These are phyloP conservation scores for Suillus decipiens DNA, from an alignment of 768 basidiomycete species.

Conservation along the genomic window DNA sequence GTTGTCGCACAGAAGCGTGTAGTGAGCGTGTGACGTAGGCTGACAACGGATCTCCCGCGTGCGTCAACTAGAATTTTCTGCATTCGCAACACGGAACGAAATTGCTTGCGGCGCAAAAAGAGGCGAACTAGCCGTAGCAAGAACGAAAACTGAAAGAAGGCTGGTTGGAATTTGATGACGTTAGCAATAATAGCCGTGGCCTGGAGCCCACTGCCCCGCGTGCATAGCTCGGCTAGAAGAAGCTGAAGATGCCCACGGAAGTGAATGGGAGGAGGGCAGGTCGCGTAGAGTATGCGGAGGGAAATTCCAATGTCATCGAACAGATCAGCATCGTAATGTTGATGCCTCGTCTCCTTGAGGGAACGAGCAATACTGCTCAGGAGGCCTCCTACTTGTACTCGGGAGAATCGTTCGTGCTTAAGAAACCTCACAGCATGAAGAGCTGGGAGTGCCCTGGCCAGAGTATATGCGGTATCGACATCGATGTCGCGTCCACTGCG, in stretches of 20 bases:
- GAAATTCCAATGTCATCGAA: constrained; percentile 37
- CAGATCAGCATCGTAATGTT: constrained; percentile 30
- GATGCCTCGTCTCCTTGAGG: constrained; percentile 37
- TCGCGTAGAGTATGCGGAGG: constrained; percentile 39
- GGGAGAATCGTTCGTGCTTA: constrained; percentile 30
- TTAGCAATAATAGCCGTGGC: constrained; percentile 43
- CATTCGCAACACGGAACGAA: constrained; percentile 22
- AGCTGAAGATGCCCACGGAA: constrained; percentile 47
- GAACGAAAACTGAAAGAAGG: constrained; percentile 42
- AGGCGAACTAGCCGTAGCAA: constrained; percentile 38
- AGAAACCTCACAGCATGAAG: constrained; percentile 38
- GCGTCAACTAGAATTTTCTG: background rate
- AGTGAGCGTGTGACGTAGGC: background rate
- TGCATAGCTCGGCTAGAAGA: constrained; percentile 42
- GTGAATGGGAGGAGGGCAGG: constrained; percentile 37
- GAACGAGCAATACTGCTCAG: constrained; percentile 39
- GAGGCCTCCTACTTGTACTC: constrained; percentile 36
- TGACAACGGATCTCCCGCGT: background rate
- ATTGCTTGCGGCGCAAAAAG: constrained; percentile 44
- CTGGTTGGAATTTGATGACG: constrained; percentile 35
- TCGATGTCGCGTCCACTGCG: constrained; percentile 26
- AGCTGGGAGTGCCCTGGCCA: constrained; percentile 33
- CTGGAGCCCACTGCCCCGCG: constrained; percentile 35
- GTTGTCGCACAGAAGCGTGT: background rate
- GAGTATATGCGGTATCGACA: constrained; percentile 20